Evolutionary conservation across 331 rosid species (phyloP).

Genomic region (Dryas integrifolia): DNA sequence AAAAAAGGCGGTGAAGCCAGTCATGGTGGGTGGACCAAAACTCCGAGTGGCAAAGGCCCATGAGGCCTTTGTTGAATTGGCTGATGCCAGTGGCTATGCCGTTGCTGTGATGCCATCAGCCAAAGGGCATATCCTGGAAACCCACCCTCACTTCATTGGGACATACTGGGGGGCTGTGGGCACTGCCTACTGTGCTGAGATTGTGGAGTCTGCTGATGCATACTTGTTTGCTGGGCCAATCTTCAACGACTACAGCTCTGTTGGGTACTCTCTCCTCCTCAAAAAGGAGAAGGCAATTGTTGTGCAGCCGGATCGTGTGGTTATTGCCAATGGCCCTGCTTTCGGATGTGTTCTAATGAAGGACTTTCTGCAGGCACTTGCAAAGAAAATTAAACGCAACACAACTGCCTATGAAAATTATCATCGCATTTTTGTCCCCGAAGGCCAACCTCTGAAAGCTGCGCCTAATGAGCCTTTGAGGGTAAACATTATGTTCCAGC

Average conservation of each 20-base stretch:
- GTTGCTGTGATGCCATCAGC: conserved; percentile 45
- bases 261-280: conserved; percentile 49
- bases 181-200: conserved; percentile 45
- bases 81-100: conserved; percentile 44
- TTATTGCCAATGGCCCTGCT: conserved; percentile 44
- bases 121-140: conserved; percentile 42
- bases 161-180: conserved; percentile 51
- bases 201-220: conserved; percentile 50
- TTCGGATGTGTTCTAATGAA: conserved; percentile 48
- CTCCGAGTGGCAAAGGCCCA: conserved; percentile 42
- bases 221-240: conserved; percentile 47
- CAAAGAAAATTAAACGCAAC: conserved; percentile 34
- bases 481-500: conserved; percentile 44
- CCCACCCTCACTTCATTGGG: conserved; percentile 50
- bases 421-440: conserved; percentile 36
- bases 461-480: conserved; percentile 42
- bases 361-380: conserved; percentile 44
- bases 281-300: conserved; percentile 47
- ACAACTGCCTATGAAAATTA: conserved; percentile 45
- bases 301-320: conserved; percentile 42
- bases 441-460: conserved; percentile 34
- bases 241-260: conserved; percentile 53
- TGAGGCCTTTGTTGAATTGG: conserved; percentile 41
- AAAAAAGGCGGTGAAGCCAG: conserved; percentile 48
- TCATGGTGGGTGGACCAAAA: conserved; percentile 51